Evolutionary conservation across 2,329 filamentous ascomycete species (phyloP), one percentile per base, ranked within the genome.

Genomic region (Aspergillus tanneri): DNA sequence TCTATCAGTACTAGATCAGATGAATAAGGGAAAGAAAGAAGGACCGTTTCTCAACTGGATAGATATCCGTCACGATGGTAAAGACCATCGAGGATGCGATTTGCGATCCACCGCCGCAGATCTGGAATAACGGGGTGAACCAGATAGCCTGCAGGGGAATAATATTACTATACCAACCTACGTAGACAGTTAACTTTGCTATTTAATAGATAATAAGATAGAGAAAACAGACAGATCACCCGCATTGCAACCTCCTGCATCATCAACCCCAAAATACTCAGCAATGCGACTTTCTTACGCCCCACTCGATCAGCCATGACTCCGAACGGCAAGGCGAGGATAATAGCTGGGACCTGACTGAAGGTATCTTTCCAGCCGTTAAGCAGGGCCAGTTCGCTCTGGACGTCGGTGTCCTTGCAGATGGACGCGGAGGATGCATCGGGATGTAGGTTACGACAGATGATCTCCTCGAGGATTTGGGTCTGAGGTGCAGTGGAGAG

Each of bases 51-150:
- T 54, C 52, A 7, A 43, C 25, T 7, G 49, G 39, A 32, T 37
- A 52, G n/a, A 54, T 35, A 41, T 54, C 52, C n/a, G 49, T 36
- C 16, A 54, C 37, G 12, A 45, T 39, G 2, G 49, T 52, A 7
- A 30, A 52, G 23, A 38, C 35, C 25, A 54, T 42, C 18, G 52
- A 49, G n/a, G 14, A 39, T 9, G 43, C 35, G 21, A 52, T 44
- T 14, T 45, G 43, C 11, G 28, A n/a, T 6, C 52, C 52, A 24
- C 52, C 49, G n/a, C 52, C 52, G 25, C 40, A 38, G 18, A 54
- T 35, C 35, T 54, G 52, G 34, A 54, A 52, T 5, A 54, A 22
- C n/a, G 52, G 28, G 4, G 46, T 47, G 22, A 52, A 47, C 52
- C 52, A 54, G 19, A 54, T 34, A 9, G 46, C 43, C 12, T 43